These are phyloP conservation scores for Solanum lignicaule DNA, from an alignment of 257 asterid genomes.

Conservation along the genomic window DNA sequence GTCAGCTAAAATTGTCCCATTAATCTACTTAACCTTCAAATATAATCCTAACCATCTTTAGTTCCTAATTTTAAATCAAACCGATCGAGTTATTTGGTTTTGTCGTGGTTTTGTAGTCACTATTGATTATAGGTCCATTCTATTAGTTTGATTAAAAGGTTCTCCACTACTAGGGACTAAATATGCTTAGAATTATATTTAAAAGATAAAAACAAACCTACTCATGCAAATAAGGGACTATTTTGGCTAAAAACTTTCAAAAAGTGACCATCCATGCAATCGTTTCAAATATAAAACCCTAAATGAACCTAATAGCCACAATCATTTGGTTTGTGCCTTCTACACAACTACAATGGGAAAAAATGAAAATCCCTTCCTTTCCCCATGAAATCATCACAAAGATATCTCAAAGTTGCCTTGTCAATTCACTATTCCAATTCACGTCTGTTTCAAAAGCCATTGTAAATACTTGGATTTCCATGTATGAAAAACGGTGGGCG, in stretches of 20 bases:
- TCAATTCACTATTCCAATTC: too few species aligned
- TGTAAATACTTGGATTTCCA: constrained; percentile 6
- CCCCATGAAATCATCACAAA: neutral
- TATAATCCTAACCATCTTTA: too few species aligned
- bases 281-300: neutral
- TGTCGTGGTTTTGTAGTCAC: too few species aligned
- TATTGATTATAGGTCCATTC: too few species aligned
- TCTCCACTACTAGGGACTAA: neutral
- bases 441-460: neutral
- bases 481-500: constrained; percentile 23
- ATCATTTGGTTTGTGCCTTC: neutral
- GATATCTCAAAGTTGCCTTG: neutral
- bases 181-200: neutral
- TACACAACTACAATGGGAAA: neutral
- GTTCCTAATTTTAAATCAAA: too few species aligned
- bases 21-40: too few species aligned
- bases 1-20: too few species aligned
- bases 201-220: neutral
- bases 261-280: neutral
- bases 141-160: neutral
- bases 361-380: neutral
- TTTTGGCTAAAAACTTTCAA: neutral
- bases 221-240: neutral
- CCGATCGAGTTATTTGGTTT: too few species aligned
- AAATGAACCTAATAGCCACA: too few species aligned